phyloP scores from a whole-genome alignment of 108 stramenopile genomes.

The Cylindrotheca closterium region DNA sequence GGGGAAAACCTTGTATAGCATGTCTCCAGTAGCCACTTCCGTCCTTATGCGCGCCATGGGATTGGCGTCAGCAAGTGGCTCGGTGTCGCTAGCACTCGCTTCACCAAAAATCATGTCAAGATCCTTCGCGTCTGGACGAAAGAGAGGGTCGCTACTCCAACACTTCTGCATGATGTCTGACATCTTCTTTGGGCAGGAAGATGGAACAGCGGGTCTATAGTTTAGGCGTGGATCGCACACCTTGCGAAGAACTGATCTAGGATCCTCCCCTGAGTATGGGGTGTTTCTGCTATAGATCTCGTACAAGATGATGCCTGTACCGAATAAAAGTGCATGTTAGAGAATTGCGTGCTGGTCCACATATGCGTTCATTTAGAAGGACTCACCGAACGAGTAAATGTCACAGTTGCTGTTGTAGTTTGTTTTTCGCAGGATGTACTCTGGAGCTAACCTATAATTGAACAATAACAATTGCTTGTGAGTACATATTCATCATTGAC shows the following conservation, averaged over 20 bases:
- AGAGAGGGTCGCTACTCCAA: slow-evolving; percentile 12
- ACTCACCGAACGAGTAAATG: slow-evolving; percentile 56
- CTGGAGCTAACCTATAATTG: slow-evolving; percentile 82
- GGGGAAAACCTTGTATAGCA: slow-evolving; percentile 43
- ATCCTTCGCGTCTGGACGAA: slow-evolving; percentile 21
- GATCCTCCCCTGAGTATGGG: slow-evolving; percentile 50
- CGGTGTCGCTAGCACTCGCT: not conserved
- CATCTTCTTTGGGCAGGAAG: slow-evolving; percentile 12
- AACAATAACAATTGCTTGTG: not conserved
- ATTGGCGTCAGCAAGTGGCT: slow-evolving; percentile 3
- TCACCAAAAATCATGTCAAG: slow-evolving; percentile 5
- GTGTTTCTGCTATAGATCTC: slow-evolving; percentile 51
- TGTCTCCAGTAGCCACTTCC: not conserved
- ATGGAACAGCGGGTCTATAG: slow-evolving; percentile 30
- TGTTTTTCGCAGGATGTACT: slow-evolving; percentile 47
- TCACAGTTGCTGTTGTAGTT: slow-evolving; percentile 46
- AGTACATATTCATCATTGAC: not conserved
- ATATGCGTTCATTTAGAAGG: slow-evolving; percentile 48
- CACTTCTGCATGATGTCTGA: slow-evolving; percentile 22
- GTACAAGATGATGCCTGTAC: slow-evolving; percentile 45
- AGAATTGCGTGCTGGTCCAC: slow-evolving; percentile 9
- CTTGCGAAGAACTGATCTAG: slow-evolving; percentile 13
- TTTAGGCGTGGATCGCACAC: slow-evolving; percentile 23
- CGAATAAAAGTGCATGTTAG: not conserved
- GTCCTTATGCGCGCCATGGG: not conserved